Conservation (phyloP, 2,329 filamentous ascomycete genomes). For the Neopestalotiopsis sp. region DNA sequence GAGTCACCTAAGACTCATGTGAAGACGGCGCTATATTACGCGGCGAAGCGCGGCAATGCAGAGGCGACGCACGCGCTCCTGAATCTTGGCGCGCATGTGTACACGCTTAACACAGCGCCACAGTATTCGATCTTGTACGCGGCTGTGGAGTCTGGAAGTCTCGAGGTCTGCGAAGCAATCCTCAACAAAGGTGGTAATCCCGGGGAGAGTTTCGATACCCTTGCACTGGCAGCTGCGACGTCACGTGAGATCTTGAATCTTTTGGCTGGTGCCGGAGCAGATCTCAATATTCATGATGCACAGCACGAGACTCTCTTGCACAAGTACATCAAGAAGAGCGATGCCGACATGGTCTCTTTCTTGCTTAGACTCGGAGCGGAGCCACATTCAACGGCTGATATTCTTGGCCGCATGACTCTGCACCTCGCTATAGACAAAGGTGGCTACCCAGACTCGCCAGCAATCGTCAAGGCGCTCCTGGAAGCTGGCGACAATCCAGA, state of each 20-base stretch:
- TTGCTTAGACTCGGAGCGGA: constrained; percentile 17
- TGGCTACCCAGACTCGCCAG: constrained; percentile 8
- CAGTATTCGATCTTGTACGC: constrained; percentile 20
- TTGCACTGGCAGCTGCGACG: constrained; percentile 2
- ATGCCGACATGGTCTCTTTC: constrained; percentile 19
- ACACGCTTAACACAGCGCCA: constrained; percentile 13
- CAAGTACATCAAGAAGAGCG: constrained; percentile 8
- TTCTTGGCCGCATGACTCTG: constrained; percentile 12
- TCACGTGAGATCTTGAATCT: constrained; percentile 15
- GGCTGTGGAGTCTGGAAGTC: constrained; percentile 17
- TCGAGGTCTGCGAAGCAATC: constrained; percentile 15
- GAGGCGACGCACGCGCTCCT: constrained; percentile 17
- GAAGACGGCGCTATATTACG: constrained; percentile 21
- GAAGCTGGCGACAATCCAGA: constrained; percentile 20
- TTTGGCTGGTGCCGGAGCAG: constrained; percentile 17
- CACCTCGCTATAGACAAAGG: constrained; percentile 18
- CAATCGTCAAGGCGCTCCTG: constrained; percentile 17
- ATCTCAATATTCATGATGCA: constrained; percentile 17
- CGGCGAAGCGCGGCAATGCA: constrained; percentile 16
- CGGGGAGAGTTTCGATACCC: constrained; percentile 14
- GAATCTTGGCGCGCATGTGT: constrained; percentile 16
- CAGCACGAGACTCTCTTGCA: constrained; percentile 17
- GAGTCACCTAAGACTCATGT: constrained; percentile 16
- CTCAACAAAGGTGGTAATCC: constrained; percentile 18
- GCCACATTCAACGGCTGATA: constrained; percentile 2